Conservation (phyloP, 495 filamentous ascomycete genomes). For the Patellaria atrata region DNA sequence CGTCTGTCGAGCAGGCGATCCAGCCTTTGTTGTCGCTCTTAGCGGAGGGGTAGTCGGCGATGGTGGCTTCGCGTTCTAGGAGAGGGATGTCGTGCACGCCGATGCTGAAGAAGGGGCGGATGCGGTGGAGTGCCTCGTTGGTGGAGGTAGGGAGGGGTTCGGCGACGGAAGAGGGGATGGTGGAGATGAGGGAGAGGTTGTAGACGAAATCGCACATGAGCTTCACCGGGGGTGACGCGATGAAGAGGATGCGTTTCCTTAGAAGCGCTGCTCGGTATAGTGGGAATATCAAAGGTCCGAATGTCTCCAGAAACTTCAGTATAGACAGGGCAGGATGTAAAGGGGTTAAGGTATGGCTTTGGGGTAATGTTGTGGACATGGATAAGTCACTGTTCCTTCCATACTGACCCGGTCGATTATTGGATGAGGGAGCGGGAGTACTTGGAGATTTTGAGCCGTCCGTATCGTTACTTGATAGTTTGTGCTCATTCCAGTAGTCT, state of each 20-base stretch:
- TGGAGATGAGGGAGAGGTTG: constrained; percentile 78
- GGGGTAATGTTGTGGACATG: too few species aligned
- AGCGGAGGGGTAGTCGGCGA: neutral
- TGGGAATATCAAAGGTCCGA: constrained; percentile 84
- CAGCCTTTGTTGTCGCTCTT: constrained; percentile 44
- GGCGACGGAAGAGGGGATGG: constrained; percentile 49
- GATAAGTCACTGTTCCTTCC: constrained; percentile 41
- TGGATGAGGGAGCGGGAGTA: constrained; percentile 4
- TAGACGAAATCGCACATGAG: constrained; percentile 85
- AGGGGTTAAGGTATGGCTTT: constrained; percentile 56
- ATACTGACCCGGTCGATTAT: neutral
- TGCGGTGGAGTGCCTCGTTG: constrained; percentile 41
- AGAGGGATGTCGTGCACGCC: constrained; percentile 86
- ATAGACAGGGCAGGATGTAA: constrained; percentile 81
- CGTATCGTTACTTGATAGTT: constrained; percentile 1
- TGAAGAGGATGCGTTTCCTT: constrained; percentile 75
- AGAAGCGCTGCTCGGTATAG: constrained; percentile 78
- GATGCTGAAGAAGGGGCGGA: constrained; percentile 78
- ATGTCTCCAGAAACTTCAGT: constrained; percentile 56
- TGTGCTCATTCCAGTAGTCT: constrained; percentile 62
- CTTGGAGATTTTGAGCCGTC: neutral
- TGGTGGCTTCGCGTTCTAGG: constrained; percentile 38
- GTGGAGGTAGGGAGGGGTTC: constrained; percentile 47
- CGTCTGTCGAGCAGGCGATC: constrained; percentile 92
- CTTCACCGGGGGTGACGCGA: constrained; percentile 72